These are phyloP conservation scores for Cercospora sojina DNA, from an alignment of 2,329 filamentous ascomycete species.

Conservation along the genomic window DNA sequence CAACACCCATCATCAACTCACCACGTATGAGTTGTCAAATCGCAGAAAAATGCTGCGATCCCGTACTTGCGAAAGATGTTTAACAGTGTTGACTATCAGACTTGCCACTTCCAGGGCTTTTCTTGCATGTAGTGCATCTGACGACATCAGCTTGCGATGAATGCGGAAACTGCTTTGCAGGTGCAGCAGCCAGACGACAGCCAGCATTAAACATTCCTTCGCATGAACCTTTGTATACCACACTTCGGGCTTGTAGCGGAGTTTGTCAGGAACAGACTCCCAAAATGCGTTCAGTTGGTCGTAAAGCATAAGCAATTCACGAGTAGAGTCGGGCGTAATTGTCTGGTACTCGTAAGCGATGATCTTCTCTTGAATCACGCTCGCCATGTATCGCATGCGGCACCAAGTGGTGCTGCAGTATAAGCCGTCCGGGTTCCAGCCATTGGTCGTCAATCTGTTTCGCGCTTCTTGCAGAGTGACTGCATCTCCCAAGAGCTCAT, in stretches of 20 bases:
- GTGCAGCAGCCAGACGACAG: slow-evolving; percentile 23
- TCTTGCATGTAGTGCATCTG: background rate
- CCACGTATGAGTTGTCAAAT: slow-evolving; percentile 24
- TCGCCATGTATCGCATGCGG: slow-evolving; percentile 16
- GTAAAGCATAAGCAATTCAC: background rate
- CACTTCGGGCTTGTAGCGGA: slow-evolving; percentile 21
- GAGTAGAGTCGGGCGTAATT: background rate
- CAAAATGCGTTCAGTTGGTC: background rate
- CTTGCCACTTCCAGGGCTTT: slow-evolving; percentile 15
- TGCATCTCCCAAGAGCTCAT: slow-evolving; percentile 4
- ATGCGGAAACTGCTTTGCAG: slow-evolving; percentile 26
- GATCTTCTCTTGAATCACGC: slow-evolving; percentile 13
- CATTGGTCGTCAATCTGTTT: slow-evolving; percentile 11
- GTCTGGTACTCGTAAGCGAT: slow-evolving; percentile 2
- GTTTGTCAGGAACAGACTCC: background rate
- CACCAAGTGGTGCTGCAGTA: slow-evolving; percentile 21
- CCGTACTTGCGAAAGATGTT: slow-evolving; percentile 20
- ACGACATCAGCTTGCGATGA: slow-evolving; percentile 8
- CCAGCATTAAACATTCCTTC: slow-evolving; percentile 19
- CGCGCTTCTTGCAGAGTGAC: slow-evolving; percentile 12
- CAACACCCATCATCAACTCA: slow-evolving; percentile 2
- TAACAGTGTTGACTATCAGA: slow-evolving; percentile 18
- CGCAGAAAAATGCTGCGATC: slow-evolving; percentile 20
- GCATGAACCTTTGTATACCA: slow-evolving; percentile 22
- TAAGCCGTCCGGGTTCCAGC: slow-evolving; percentile 16